Base-by-base conservation (phyloP, 2,329 filamentous ascomycete genomes). In the Alternaria arbusti region DNA sequence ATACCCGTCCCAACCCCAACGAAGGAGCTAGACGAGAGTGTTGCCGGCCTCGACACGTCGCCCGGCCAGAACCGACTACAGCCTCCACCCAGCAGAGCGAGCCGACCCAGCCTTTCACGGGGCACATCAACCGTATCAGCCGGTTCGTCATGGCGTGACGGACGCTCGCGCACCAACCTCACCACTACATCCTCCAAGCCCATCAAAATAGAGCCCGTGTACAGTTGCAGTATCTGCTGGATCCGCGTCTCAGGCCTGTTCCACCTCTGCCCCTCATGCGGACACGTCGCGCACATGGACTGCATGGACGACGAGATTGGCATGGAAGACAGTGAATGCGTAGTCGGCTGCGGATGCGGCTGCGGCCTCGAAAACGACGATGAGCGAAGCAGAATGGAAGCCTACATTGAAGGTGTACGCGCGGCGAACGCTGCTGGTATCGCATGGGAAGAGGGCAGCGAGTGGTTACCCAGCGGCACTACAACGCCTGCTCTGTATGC, bases 211-310 rank as follows among this genome's bases (percentile, higher is more conserved):
- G 72, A 76, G 11, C 66, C 69, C 1, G 69, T 76, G 0, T 78
- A 78, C 56, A 74, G 71, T 50, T 81, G 79, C 66, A 75, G 73
- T 40, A 77, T 80, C 40, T 81, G 79, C 62, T 81, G 78, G 79
- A 74, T 81, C 44, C 72, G 74, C 9, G 74, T 81, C 22, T 69
- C 66, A 2, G 78, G 79, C 2, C 70, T 78, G 17, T 79, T 80
- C 58, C 74, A 75, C 28, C 67, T 79, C 1, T 81, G 79, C 44
- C 76, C 76, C 2, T 67, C 72, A 3, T 81, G 79, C 59, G 75
- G 77, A 9, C 77, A 80, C 44, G 71, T 79, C 11, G 77, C 78
- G 9, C 79, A 81, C 57, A 77, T 77, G 54, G 73, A 72, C n/a
- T 80, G 78, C 67, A 74, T 80, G 67, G 68, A 70, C 32, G 65